phyloP scores from a whole-genome alignment of 2,329 filamentous ascomycete species.

The Phyllosticta paracitricarpa region DNA sequence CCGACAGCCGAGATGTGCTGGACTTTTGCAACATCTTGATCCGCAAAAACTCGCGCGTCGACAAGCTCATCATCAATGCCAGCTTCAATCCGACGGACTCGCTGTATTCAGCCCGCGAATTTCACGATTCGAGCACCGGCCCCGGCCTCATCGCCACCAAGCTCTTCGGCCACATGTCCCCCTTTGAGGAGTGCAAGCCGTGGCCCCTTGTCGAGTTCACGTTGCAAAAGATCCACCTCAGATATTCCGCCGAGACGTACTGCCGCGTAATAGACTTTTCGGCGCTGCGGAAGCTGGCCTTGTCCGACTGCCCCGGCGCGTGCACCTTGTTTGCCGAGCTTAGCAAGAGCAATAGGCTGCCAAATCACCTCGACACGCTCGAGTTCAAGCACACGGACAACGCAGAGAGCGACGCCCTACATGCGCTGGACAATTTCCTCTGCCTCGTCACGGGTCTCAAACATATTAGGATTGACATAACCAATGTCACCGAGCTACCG shows the following conservation, averaged over 20 bases:
- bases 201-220: conserved; percentile 35
- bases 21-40: conserved; percentile 35
- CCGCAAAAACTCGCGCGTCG: conserved; percentile 31
- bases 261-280: conserved; percentile 38
- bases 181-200: conserved; percentile 37
- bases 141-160: conserved; percentile 37
- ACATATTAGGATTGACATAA: conserved; percentile 35
- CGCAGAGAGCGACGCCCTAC: conserved; percentile 35
- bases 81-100: conserved; percentile 33
- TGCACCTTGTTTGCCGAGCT: conserved; percentile 39
- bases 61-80: conserved; percentile 39
- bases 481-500: conserved; percentile 32
- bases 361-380: conserved; percentile 34
- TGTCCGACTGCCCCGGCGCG: conserved; percentile 36
- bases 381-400: conserved; percentile 41
- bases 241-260: conserved; percentile 39
- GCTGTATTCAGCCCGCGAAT: conserved; percentile 27
- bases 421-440: conserved; percentile 38
- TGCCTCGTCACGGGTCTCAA: conserved; percentile 36
- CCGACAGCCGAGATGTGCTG: conserved; percentile 35
- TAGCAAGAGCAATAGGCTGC: conserved; percentile 35
- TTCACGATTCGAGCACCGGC: conserved; percentile 37
- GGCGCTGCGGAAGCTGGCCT: conserved; percentile 31
- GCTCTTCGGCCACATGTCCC: conserved; percentile 38
- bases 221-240: conserved; percentile 35